Conservation (phyloP, 768 basidiomycete species). For the Lactarius pseudohatsudake region DNA sequence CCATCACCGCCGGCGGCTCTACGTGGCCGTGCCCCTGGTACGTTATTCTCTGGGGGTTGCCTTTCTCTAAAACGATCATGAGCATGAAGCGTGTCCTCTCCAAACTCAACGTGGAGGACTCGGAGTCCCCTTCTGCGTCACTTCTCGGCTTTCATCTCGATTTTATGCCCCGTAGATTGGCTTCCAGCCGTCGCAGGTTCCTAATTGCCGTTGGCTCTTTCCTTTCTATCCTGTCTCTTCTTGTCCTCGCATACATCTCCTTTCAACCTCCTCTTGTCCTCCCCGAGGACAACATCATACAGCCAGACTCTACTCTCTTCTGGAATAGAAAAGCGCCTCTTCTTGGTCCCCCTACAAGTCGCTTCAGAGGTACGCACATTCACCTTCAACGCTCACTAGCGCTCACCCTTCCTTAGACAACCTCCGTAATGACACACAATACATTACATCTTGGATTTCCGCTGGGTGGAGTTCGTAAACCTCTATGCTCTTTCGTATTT, state of each 20-base stretch:
- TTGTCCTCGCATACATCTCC: slow-evolving; percentile 14
- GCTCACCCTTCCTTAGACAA: slow-evolving; percentile 47
- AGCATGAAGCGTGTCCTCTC: not conserved
- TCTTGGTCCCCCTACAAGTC: slow-evolving; percentile 52
- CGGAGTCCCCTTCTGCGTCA: not conserved
- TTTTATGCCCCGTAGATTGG: not conserved
- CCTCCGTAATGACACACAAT: slow-evolving; percentile 56
- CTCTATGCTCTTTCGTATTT: not conserved
- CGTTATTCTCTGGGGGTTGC: too few species aligned
- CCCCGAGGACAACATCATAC: not conserved
- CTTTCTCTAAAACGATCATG: not conserved
- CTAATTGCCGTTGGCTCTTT: not conserved
- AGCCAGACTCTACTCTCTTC: not conserved
- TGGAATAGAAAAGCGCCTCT: slow-evolving; percentile 20
- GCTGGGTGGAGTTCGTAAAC: slow-evolving; percentile 65
- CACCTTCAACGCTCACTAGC: not conserved
- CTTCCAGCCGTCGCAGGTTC: slow-evolving; percentile 11
- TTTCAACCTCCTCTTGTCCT: slow-evolving; percentile 3
- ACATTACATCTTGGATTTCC: slow-evolving; percentile 71
- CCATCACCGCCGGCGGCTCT: not conserved
- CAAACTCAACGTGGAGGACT: slow-evolving; percentile 7
- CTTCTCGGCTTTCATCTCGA: slow-evolving; percentile 5
- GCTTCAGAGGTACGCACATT: slow-evolving; percentile 50
- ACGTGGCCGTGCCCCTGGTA: not conserved
- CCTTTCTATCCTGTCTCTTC: slow-evolving; percentile 14